Base-by-base conservation (phyloP, 2,329 filamentous ascomycete species). In the Colletotrichum tropicale region DNA sequence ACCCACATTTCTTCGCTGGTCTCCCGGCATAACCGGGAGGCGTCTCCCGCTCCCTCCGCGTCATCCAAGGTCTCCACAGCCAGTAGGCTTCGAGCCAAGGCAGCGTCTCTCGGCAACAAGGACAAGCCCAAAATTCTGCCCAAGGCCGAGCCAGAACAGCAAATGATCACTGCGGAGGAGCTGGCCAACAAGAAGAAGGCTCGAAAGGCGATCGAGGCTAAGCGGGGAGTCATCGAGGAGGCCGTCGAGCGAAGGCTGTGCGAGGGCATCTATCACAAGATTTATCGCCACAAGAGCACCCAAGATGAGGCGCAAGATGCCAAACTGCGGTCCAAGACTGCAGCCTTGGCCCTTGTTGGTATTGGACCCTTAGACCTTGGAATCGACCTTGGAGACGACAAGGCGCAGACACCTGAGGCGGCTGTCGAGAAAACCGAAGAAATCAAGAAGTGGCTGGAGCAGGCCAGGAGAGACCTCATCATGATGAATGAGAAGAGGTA, bases 301-400 rank as follows among this genome's bases (percentile, higher is more conserved):
- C 93, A 98, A 80, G 97, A 99, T 82, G 96, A 98, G 84, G 96
- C 97, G 15, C 92, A 96, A 81, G 97, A 99, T 82, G 96, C 98
- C 81, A 98, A 98, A 82, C 88, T 99, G 66, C 92, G 97, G 34
- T 99, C 97, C 12, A 97, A 98, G 81, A 98, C 96, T 2, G 96
- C 96, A 24, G 96, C 97, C 2, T 86, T 99, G 60, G 91, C 94
- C 4, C 88, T 99, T n/a, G 95, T 99, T 21, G 96, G 96, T 2
- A 98, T 99, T 81, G 95, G 95, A 4, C 87, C 97, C 68, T 93
- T 92, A 77, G 97, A 99, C 81, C 88, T 99, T 13, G 94, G 95
- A 5, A 91, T 98, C 70, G 93, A 97, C 75, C 86, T 95, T 12
- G 93, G 92, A 10, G 86, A 91, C 48, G 87, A 87, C 55, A 83